These are phyloP conservation scores for Graphium sp. DNA, from an alignment of 2,329 filamentous ascomycete species.

Conservation along the genomic window DNA sequence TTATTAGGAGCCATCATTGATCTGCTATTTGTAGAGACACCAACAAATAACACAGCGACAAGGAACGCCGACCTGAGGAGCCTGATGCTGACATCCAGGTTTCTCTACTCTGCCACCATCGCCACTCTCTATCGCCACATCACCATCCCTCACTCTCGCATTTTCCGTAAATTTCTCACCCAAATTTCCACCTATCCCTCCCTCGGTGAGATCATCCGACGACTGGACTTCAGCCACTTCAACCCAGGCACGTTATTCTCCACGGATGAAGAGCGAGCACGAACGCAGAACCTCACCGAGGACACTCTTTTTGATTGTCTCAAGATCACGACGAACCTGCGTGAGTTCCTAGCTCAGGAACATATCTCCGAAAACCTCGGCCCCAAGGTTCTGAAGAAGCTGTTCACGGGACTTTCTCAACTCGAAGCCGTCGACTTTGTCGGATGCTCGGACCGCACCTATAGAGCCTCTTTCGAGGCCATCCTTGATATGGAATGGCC, in stretches of 20 bases:
- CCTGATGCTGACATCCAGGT: conserved; percentile 58
- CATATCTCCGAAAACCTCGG: conserved; percentile 64
- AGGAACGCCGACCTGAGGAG: conserved; percentile 68
- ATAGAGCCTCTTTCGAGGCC: conserved; percentile 47
- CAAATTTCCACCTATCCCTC: conserved; percentile 50
- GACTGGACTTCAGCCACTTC: conserved; percentile 74
- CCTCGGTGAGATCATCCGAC: conserved; percentile 59
- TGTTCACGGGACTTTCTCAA: conserved; percentile 49
- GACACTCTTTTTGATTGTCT: conserved; percentile 58
- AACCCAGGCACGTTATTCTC: conserved; percentile 64
- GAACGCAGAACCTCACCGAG: conserved; percentile 61
- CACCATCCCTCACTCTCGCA: conserved; percentile 67
- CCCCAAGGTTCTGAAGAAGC: conserved; percentile 48
- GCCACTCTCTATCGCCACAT: conserved; percentile 64
- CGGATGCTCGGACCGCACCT: conserved; percentile 51
- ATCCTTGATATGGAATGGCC: conserved; percentile 36
- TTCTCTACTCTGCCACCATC: conserved; percentile 55
- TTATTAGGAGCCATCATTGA: conserved; percentile 53
- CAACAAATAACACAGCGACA: conserved; percentile 52
- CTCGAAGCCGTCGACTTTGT: conserved; percentile 61
- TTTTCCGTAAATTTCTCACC: conserved; percentile 65
- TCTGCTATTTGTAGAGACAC: conserved; percentile 56
- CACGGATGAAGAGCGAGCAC: conserved; percentile 55
- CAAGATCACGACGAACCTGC: conserved; percentile 53
- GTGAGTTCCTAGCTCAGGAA: conserved; percentile 67